Evolutionary conservation across 2,329 filamentous ascomycete species (phyloP).

Genomic region (Rosellinia necatrix): DNA sequence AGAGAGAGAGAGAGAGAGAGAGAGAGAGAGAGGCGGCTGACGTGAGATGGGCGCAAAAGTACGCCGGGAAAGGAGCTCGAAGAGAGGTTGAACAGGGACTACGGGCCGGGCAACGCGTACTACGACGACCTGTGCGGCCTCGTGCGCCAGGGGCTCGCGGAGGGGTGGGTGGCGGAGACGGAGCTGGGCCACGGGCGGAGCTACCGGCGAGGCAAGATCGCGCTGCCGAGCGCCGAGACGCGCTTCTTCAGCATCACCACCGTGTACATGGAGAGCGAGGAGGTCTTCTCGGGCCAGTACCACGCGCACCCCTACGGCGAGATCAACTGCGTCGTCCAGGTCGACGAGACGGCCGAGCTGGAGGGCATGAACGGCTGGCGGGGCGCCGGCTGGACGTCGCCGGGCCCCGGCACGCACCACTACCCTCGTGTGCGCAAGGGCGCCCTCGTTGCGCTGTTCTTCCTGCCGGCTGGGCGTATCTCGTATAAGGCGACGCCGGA

Average conservation of each 20-base stretch:
- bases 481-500: slow-evolving; percentile 52
- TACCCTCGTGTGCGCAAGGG: slow-evolving; percentile 58
- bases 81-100: slow-evolving; percentile 47
- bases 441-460: slow-evolving; percentile 57
- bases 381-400: slow-evolving; percentile 59
- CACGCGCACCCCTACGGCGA: slow-evolving; percentile 59
- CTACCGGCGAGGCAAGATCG: slow-evolving; percentile 54
- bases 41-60: slow-evolving; percentile 27
- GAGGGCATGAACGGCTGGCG: slow-evolving; percentile 62
- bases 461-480: slow-evolving; percentile 59
- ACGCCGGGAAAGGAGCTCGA: slow-evolving; percentile 54
- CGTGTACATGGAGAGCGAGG: slow-evolving; percentile 59
- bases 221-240: slow-evolving; percentile 50
- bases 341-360: slow-evolving; percentile 54
- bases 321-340: slow-evolving; percentile 59
- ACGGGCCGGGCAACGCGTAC: slow-evolving; percentile 48
- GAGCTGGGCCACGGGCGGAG: slow-evolving; percentile 48
- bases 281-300: slow-evolving; percentile 57
- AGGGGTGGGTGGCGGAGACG: slow-evolving; percentile 52
- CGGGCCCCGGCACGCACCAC: slow-evolving; percentile 60
- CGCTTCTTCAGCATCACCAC: slow-evolving; percentile 61
- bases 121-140: slow-evolving; percentile 49
- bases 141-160: slow-evolving; percentile 46
- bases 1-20: too few species aligned
- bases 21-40: slow-evolving; percentile 2